phyloP scores from a whole-genome alignment of 306 rosid genomes.

The Begonia peltatifolia region DNA sequence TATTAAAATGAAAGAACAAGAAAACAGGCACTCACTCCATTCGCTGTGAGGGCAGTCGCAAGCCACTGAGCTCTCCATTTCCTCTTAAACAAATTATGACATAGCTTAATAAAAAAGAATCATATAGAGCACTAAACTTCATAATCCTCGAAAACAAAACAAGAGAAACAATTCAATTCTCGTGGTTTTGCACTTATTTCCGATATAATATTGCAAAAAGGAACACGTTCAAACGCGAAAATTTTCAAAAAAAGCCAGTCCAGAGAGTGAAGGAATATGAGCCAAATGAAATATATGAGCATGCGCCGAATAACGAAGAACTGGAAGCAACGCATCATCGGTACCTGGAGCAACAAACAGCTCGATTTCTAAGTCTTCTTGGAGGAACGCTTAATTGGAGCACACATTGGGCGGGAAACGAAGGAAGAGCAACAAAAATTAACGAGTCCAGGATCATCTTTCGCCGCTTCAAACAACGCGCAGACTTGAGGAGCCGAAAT shows the following conservation, averaged over 20 bases:
- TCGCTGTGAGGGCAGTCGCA: conserved; percentile 8
- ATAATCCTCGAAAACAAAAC: background rate
- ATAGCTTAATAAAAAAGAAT: background rate
- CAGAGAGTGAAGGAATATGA: background rate
- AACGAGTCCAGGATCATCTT: conserved; percentile 15
- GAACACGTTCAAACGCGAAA: no score
- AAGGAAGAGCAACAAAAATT: conserved; percentile 18
- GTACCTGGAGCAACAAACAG: conserved; percentile 34
- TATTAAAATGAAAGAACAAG: background rate
- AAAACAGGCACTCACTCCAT: conserved; percentile 17
- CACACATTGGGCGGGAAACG: conserved; percentile 5
- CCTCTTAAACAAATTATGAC: conserved; percentile 24
- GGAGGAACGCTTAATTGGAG: conserved; percentile 1
- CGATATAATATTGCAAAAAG: no score
- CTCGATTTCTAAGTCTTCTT: conserved; percentile 16
- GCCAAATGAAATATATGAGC: background rate
- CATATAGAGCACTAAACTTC: no score
- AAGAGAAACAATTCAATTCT: background rate
- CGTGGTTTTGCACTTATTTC: no score
- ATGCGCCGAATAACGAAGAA: background rate
- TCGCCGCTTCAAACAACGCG: background rate
- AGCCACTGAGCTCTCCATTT: conserved; percentile 22
- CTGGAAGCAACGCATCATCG: background rate
- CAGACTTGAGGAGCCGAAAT: background rate
- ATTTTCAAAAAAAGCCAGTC: no score